phyloP scores from a whole-genome alignment of 2,329 filamentous ascomycete species.

The Penicillium expansum region DNA sequence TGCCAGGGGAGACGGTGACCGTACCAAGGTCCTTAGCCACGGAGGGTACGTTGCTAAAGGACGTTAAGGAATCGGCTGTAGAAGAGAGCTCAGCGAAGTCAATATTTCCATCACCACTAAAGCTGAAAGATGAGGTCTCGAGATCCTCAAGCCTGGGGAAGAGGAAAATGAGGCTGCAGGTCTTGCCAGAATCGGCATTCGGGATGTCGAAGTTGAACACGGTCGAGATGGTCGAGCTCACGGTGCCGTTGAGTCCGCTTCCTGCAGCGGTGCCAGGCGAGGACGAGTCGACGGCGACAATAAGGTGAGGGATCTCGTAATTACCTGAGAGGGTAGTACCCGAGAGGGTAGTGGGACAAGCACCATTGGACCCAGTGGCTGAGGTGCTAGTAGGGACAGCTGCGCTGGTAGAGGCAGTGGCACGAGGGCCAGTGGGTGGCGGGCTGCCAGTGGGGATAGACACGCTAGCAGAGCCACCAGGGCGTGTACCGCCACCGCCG shows the following conservation, averaged over 20 bases:
- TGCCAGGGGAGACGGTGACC: slow-evolving; percentile 52
- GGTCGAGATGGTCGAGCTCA: slow-evolving; percentile 53
- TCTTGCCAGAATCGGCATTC: slow-evolving; percentile 52
- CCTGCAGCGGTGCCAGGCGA: slow-evolving; percentile 54
- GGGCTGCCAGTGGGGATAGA: neutral
- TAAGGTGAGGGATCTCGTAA: slow-evolving; percentile 61
- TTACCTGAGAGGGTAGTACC: slow-evolving; percentile 43
- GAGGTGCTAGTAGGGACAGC: slow-evolving; percentile 14
- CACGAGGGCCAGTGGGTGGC: neutral
- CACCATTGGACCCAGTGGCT: slow-evolving; percentile 15
- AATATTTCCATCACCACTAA: slow-evolving; percentile 54
- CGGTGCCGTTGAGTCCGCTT: slow-evolving; percentile 55
- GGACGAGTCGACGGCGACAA: slow-evolving; percentile 58
- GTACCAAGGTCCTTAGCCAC: slow-evolving; percentile 46
- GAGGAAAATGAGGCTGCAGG: slow-evolving; percentile 65
- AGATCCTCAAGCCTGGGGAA: slow-evolving; percentile 58
- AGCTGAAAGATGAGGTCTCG: slow-evolving; percentile 58
- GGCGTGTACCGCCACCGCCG: neutral
- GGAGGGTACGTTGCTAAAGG: slow-evolving; percentile 53
- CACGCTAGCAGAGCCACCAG: neutral
- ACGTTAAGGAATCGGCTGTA: slow-evolving; percentile 51
- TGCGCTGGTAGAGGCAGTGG: slow-evolving; percentile 3
- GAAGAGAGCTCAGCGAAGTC: slow-evolving; percentile 52
- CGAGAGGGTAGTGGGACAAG: slow-evolving; percentile 48
- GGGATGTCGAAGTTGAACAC: slow-evolving; percentile 71